phyloP scores from a whole-genome alignment of 129 eudicot genomes.

The Artemisia annua region DNA sequence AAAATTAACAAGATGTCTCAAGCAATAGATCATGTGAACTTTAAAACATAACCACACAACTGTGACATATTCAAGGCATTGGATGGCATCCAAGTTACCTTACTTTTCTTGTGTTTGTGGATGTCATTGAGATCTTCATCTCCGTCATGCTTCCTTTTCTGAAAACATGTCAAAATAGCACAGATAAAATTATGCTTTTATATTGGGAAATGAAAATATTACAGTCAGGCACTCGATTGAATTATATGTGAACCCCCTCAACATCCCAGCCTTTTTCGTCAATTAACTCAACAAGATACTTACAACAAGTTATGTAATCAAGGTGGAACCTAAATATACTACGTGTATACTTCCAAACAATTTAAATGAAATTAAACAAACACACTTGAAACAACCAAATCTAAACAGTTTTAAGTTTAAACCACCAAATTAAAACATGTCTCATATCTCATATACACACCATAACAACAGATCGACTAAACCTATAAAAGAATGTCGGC shows the following conservation, averaged over 20 bases:
- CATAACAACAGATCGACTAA: too few species aligned
- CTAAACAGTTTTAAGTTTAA: too few species aligned
- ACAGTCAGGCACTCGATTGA: too few species aligned
- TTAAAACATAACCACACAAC: neutral
- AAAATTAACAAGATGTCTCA: neutral
- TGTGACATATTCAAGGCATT: neutral
- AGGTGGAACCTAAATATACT: neutral
- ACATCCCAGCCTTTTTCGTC: neutral
- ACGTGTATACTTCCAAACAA: neutral
- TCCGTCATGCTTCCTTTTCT: slow-evolving; percentile 81
- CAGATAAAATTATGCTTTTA: neutral
- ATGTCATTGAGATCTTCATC: slow-evolving; percentile 60
- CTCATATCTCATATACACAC: too few species aligned
- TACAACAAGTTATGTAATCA: neutral
- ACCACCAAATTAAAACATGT: too few species aligned
- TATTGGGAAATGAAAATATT: too few species aligned
- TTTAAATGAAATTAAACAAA: neutral
- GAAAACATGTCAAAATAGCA: slow-evolving; percentile 18
- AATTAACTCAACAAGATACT: neutral
- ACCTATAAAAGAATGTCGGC: too few species aligned
- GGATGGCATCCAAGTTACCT: slow-evolving; percentile 44
- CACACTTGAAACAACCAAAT: too few species aligned
- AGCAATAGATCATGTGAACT: neutral
- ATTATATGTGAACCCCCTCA: neutral
- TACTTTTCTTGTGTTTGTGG: slow-evolving; percentile 68